These are phyloP conservation scores for Zopfia rhizophila DNA, from an alignment of 2,329 filamentous ascomycete genomes.

Conservation along the genomic window DNA sequence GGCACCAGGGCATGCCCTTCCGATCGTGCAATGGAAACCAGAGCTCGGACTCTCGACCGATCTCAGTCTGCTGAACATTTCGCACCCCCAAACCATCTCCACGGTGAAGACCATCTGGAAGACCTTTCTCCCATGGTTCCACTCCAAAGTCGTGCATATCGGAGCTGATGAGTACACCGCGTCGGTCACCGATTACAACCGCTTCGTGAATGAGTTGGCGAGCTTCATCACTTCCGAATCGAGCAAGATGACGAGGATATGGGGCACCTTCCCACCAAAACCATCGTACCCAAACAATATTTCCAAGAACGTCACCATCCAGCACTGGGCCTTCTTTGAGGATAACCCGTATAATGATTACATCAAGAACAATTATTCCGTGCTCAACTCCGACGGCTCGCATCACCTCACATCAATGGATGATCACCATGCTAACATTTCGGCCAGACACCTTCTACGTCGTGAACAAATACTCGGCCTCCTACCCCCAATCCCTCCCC, in stretches of 20 bases:
- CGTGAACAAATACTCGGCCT: conserved; percentile 56
- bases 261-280: conserved; percentile 52
- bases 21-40: conserved; percentile 36
- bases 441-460: conserved; percentile 63
- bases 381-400: conserved; percentile 57
- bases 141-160: conserved; percentile 32
- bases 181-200: conserved; percentile 29
- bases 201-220: conserved; percentile 32
- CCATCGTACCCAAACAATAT: conserved; percentile 37
- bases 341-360: conserved; percentile 54
- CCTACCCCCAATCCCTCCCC: conserved; percentile 55
- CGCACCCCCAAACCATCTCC: conserved; percentile 28
- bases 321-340: conserved; percentile 58
- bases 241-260: conserved; percentile 28
- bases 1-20: conserved; percentile 31
- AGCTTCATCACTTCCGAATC: conserved; percentile 21
- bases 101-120: conserved; percentile 33
- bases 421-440: too few species aligned
- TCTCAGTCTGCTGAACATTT: conserved; percentile 45
- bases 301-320: conserved; percentile 46
- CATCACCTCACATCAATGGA: too few species aligned
- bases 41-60: conserved; percentile 29
- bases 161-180: conserved; percentile 36
- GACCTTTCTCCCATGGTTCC: conserved; percentile 34
- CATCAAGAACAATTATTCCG: conserved; percentile 41